phyloP scores from a whole-genome alignment of 139 green algal genomes.

The Coccomyxa sp. region DNA sequence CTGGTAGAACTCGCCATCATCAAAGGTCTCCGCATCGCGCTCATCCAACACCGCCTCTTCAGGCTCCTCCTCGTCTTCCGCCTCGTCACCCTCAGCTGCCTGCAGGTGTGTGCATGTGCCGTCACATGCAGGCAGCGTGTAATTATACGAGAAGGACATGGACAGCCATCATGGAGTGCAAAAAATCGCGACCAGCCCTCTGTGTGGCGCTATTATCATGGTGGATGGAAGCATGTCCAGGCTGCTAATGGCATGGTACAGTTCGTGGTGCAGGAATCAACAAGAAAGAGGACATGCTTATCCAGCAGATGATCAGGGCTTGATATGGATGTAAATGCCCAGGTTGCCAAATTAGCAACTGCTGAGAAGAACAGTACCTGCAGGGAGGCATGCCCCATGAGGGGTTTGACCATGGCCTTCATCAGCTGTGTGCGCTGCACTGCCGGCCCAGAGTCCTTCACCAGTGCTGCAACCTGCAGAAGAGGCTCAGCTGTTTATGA shows the following conservation, averaged over 20 bases:
- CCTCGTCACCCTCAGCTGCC: background rate
- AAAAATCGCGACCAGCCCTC: no score
- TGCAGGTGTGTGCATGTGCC: background rate
- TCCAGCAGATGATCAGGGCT: no score
- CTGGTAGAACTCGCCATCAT: conserved; percentile 91
- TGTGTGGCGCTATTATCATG: no score
- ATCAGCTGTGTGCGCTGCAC: conserved; percentile 48
- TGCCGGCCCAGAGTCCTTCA: conserved; percentile 34
- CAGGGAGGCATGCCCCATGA: background rate
- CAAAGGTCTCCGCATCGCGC: conserved; percentile 74
- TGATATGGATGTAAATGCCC: no score
- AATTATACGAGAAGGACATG: no score
- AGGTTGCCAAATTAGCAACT: no score
- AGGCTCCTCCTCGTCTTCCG: background rate
- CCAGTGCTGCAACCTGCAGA: conserved; percentile 15
- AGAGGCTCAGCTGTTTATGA: background rate
- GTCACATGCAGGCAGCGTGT: background rate
- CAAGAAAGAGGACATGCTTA: no score
- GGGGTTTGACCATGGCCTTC: background rate
- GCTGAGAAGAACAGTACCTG: no score
- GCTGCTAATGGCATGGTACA: no score
- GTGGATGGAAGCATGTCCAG: no score
- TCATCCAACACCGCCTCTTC: conserved; percentile 2
- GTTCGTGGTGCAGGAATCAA: no score
- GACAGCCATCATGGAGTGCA: no score